Conservation (phyloP, 1,139 yeast genomes). For the Yamadazyma atlantica region DNA sequence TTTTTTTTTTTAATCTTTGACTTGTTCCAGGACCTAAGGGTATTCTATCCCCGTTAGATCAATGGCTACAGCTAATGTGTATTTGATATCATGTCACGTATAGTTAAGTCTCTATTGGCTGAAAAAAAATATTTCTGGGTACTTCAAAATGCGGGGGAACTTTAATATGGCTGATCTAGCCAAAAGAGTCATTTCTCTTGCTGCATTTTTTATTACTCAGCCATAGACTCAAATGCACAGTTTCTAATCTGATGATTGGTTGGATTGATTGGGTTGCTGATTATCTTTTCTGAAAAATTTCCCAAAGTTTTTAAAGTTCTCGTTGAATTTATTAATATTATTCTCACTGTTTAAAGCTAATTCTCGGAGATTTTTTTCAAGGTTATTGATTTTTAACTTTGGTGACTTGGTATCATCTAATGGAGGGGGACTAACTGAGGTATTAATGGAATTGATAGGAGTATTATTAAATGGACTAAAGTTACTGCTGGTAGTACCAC, state of each 20-base stretch:
- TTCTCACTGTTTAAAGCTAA: conserved; percentile 53
- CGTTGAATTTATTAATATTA: conserved; percentile 58
- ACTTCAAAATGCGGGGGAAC: too few relatives aligned
- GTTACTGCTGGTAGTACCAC: conserved; percentile 1
- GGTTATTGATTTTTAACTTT: conserved; percentile 45
- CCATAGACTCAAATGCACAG: too few relatives aligned
- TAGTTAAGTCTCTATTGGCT: too few relatives aligned
- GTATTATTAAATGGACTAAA: neutral
- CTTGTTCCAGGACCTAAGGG: too few relatives aligned
- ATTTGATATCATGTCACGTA: too few relatives aligned
- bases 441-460: neutral
- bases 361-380: conserved; percentile 57
- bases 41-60: too few relatives aligned
- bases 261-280: neutral
- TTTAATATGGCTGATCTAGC: too few relatives aligned
- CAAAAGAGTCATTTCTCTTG: too few relatives aligned
- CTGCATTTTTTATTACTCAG: too few relatives aligned
- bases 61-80: too few relatives aligned
- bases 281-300: conserved; percentile 55
- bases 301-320: conserved; percentile 57
- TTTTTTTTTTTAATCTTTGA: too few relatives aligned
- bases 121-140: too few relatives aligned
- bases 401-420: conserved; percentile 25
- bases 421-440: conserved; percentile 13
- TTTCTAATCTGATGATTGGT: neutral